Conservation (phyloP, 768 basidiomycete genomes). For the Lepiota brunneoincarnata region DNA sequence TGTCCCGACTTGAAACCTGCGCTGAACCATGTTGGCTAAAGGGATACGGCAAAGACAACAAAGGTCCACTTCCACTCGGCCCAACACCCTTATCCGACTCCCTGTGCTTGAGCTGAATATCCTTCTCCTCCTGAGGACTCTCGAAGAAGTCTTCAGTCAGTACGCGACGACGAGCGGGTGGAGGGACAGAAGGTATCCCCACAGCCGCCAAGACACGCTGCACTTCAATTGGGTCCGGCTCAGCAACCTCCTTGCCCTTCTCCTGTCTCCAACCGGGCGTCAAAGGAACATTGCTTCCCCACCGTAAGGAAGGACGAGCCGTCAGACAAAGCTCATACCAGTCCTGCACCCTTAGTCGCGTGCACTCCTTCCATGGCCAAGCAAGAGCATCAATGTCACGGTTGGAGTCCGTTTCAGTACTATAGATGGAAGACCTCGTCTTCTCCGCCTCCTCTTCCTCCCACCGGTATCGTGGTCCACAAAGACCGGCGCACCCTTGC, state of each 20-base stretch:
- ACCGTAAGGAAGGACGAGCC: slow-evolving; percentile 20
- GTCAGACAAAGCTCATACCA: slow-evolving; percentile 78
- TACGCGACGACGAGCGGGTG: slow-evolving; percentile 55
- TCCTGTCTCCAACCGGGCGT: slow-evolving; percentile 16
- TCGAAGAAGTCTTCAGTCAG: slow-evolving; percentile 67
- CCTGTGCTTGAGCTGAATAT: slow-evolving; percentile 7
- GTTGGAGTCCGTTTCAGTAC: slow-evolving; percentile 17
- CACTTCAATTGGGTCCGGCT: slow-evolving; percentile 23
- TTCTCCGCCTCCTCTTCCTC: slow-evolving; percentile 59
- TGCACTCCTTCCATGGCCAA: slow-evolving; percentile 80
- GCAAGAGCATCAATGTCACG: slow-evolving; percentile 48
- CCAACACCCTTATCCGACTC: slow-evolving; percentile 11
- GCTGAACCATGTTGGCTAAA: slow-evolving; percentile 58
- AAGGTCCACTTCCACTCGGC: slow-evolving; percentile 34
- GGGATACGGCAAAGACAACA: slow-evolving; percentile 65
- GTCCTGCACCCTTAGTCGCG: slow-evolving; percentile 68
- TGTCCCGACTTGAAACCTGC: slow-evolving; percentile 52
- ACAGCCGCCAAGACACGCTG: slow-evolving; percentile 59
- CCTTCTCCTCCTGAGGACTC: slow-evolving; percentile 34
- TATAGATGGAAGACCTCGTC: slow-evolving; percentile 13
- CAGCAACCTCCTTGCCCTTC: slow-evolving; percentile 23
- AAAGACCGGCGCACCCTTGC: slow-evolving; percentile 75
- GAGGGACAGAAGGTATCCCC: slow-evolving; percentile 47
- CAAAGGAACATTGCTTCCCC: slow-evolving; percentile 12
- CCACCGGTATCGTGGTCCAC: slow-evolving; percentile 82